A percentile compares a stretch with the other conserved stretches of the same genome.
phyloP scores from a whole-genome alignment of 177 flowering plant genomes.

The Vitis hybrid region DNA sequence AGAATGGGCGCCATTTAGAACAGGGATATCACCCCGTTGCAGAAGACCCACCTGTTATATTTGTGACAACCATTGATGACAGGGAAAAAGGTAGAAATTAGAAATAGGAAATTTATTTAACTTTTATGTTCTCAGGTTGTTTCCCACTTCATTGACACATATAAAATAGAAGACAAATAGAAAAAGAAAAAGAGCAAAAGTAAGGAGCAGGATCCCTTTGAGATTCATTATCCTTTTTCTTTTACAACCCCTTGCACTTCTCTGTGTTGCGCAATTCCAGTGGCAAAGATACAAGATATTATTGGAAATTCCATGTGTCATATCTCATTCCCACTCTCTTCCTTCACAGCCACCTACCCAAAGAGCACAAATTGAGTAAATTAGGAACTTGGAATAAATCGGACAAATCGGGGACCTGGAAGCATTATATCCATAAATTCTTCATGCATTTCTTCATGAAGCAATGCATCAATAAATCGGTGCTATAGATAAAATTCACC shows the following conservation, averaged over 20 bases:
- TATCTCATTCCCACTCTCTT: slow-evolving; percentile 28
- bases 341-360: slow-evolving; percentile 36
- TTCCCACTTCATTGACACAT: slow-evolving; percentile 40
- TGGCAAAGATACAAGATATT: slow-evolving; percentile 10
- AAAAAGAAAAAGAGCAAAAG: slow-evolving; percentile 4
- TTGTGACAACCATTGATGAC: slow-evolving; percentile 5
- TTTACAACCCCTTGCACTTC: slow-evolving; percentile 1
- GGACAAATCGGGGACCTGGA: background rate
- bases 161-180: slow-evolving; percentile 7
- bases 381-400: background rate
- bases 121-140: slow-evolving; percentile 27
- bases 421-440: background rate
- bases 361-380: background rate
- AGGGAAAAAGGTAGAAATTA: background rate
- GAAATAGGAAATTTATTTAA: slow-evolving; percentile 3
- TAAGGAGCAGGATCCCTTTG: slow-evolving; percentile 9
- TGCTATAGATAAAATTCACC: slow-evolving; percentile 18
- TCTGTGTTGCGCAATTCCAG: background rate
- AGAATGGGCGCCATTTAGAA: background rate
- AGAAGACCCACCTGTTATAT: background rate
- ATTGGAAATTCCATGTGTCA: background rate
- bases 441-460: too few relatives aligned
- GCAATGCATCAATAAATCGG: too few relatives aligned
- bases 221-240: slow-evolving; percentile 3
- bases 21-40: background rate